A percentile compares a stretch with the other conserved stretches of the same genome.
phyloP scores from a whole-genome alignment of 1,139 yeast species.

The Casaregolazyma lundiana region DNA sequence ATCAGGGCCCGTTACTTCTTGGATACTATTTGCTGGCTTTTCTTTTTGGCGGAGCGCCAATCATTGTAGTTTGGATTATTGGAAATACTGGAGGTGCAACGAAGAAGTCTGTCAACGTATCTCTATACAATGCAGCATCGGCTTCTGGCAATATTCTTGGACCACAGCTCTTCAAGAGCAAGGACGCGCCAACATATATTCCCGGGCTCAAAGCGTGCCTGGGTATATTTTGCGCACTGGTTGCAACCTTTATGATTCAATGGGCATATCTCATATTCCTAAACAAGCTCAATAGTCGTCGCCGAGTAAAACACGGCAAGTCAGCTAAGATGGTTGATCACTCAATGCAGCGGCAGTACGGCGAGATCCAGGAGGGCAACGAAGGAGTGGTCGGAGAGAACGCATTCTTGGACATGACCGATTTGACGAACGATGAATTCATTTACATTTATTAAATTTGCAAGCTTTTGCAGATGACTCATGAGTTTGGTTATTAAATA shows the following conservation, averaged over 20 bases:
- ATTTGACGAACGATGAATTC: constrained; percentile 43
- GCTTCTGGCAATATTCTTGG: constrained; percentile 42
- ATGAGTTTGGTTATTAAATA: too few species aligned
- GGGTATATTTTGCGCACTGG: constrained; percentile 41
- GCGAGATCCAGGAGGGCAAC: constrained; percentile 34
- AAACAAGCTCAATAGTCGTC: constrained; percentile 15
- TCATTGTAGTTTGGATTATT: constrained; percentile 14
- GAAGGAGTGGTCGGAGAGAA: constrained; percentile 30
- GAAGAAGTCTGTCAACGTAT: constrained; percentile 40
- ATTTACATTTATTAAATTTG: constrained; percentile 38
- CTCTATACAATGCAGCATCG: constrained; percentile 39
- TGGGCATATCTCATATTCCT: constrained; percentile 39
- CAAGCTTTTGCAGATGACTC: too few species aligned
- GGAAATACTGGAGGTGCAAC: constrained; percentile 62
- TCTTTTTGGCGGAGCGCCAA: constrained; percentile 13
- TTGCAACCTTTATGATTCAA: constrained; percentile 37
- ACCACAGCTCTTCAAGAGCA: constrained; percentile 43
- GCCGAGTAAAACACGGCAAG: constrained; percentile 5
- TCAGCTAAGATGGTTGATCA: background rate
- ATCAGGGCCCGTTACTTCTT: constrained; percentile 12
- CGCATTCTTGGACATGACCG: constrained; percentile 45
- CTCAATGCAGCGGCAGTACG: constrained; percentile 14
- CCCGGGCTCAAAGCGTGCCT: constrained; percentile 56
- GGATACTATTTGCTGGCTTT: constrained; percentile 14
- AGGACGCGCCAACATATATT: constrained; percentile 40